Evolutionary conservation across 345 rosid genomes (phyloP).

Genomic region (Angophora floribunda): DNA sequence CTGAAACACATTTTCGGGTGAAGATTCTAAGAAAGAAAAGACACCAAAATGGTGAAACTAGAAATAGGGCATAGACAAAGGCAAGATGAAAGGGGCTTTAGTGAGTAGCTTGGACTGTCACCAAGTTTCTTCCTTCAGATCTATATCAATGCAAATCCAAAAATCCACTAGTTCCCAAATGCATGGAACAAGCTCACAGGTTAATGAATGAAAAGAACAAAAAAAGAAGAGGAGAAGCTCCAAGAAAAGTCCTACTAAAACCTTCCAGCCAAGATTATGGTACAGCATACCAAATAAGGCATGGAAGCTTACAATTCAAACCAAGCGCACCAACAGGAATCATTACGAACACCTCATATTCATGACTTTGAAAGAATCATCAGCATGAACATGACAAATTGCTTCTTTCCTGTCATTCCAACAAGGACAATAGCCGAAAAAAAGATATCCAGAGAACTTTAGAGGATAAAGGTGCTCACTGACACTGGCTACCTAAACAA

Average conservation of each 20-base stretch:
- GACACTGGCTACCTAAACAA: background rate
- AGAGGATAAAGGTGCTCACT: background rate
- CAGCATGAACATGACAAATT: background rate
- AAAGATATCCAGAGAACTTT: background rate
- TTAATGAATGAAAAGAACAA: background rate
- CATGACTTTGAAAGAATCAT: background rate
- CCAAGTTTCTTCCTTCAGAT: background rate
- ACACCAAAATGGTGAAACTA: background rate
- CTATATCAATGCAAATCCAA: background rate
- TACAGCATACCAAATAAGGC: background rate
- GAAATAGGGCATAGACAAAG: background rate
- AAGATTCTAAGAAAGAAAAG: background rate
- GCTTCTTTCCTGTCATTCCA: background rate
- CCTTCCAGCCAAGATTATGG: background rate
- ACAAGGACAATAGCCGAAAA: background rate
- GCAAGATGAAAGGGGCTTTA: background rate
- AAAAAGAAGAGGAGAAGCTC: background rate
- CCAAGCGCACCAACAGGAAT: background rate
- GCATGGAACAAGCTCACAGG: background rate
- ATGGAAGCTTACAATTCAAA: background rate
- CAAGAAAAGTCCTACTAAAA: background rate
- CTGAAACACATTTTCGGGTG: background rate
- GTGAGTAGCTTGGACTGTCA: background rate
- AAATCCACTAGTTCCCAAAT: background rate
- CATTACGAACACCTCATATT: background rate